Evolutionary conservation across 202 grass and related monocot species (phyloP), one percentile per base, ranked within the genome.

Genomic region (Carex sylvatica): DNA sequence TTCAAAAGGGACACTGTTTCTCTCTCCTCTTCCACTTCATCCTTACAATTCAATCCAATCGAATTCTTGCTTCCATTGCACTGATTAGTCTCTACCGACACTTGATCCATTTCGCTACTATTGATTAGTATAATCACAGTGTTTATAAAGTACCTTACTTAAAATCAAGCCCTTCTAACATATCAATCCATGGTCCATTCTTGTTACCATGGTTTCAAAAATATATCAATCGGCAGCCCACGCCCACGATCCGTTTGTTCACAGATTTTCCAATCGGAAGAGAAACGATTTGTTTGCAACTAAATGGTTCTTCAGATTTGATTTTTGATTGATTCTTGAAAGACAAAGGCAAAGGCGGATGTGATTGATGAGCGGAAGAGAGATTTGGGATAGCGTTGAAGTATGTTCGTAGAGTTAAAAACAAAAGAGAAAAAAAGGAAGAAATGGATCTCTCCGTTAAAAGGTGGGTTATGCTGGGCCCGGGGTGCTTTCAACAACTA

Each of bases 51-150:
- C 16, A 54, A 19, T 24, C 10, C 62, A 35, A 47, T 20, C 15
- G 81, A 87, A 22, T 26, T 26, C 52, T 80, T 84, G 42, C 5
- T 73, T 64, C 82, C 86, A 80, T 84, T 80, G 42, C 86, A 51
- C 15, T 24, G 46, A 83, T 79, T 60, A 69, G 74, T 55, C 30
- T 88, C 86, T 60, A 35, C 38, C n/a, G 23, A n/a, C 35, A 6
- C 74, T 63, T 10, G 68, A 88, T 88, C 86, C 86, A 88, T 88
- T 40, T 19, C 49, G 53, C 80, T 35, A 69, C n/a, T 28, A 58
- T 8, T 8, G 31, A 6, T 16, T n/a, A 18, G 28, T 70, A 30
- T 10, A 31, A 4, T 49, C 31, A 54, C 14, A 18, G 20, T n/a
- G n/a, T n/a, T n/a, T n/a, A n/a, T n/a, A 9, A 46, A 46, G 44